Conservation (phyloP, 2,329 filamentous ascomycete species). For the Zymoseptoria pseudotritici region DNA sequence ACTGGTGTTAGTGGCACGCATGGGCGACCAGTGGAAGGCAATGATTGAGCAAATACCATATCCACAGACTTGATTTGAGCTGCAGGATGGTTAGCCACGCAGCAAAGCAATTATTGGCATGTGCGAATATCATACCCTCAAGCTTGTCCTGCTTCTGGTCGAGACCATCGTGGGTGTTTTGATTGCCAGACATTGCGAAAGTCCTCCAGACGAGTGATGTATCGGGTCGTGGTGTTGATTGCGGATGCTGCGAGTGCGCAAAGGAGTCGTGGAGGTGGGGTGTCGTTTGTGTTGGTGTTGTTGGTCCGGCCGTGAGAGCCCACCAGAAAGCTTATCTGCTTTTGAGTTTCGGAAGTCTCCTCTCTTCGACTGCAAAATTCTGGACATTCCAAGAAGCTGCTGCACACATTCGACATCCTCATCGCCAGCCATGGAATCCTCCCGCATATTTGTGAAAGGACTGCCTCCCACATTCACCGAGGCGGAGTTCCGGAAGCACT, state of each 20-base stretch:
- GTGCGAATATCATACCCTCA: slow-evolving; percentile 52
- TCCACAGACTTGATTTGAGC: slow-evolving; percentile 97
- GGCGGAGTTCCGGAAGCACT: slow-evolving; percentile 81
- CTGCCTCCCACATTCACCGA: slow-evolving; percentile 80
- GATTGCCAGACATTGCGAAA: slow-evolving; percentile 21
- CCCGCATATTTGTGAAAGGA: slow-evolving; percentile 63
- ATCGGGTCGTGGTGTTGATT: not conserved
- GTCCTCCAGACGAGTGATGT: not conserved
- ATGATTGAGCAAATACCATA: slow-evolving; percentile 60
- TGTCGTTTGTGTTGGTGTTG: slow-evolving; percentile 1
- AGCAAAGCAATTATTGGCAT: slow-evolving; percentile 2
- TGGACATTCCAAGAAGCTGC: not conserved
- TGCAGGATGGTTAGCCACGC: slow-evolving; percentile 35
- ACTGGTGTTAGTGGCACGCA: not conserved
- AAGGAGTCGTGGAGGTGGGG: not conserved
- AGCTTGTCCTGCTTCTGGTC: slow-evolving; percentile 54
- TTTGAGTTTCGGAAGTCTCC: not conserved
- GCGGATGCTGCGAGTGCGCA: not conserved
- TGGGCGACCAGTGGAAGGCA: not conserved
- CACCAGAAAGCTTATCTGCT: not conserved
- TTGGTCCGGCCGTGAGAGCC: not conserved
- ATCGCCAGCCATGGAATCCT: slow-evolving; percentile 56
- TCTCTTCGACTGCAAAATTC: not conserved
- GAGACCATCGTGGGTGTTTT: slow-evolving; percentile 15
- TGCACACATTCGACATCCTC: not conserved